Evolutionary conservation across 148 eudicot genomes (phyloP).

Genomic region (Pouteria glomerata): DNA sequence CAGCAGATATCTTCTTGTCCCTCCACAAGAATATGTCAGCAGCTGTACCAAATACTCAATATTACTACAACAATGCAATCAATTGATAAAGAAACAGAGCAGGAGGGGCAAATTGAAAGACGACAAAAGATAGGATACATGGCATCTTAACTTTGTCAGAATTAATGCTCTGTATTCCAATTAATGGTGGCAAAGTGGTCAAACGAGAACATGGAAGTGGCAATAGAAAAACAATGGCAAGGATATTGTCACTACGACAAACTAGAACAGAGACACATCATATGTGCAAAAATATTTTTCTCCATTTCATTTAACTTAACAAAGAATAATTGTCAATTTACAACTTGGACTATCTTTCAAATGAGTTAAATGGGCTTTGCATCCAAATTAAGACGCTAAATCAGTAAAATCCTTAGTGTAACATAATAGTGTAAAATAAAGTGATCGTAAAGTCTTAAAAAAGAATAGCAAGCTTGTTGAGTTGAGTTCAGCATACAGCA

Average conservation of each 20-base stretch:
- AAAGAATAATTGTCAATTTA: background rate
- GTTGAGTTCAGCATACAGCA: background rate
- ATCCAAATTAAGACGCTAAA: background rate
- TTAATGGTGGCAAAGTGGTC: background rate
- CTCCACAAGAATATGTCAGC: conserved; percentile 72
- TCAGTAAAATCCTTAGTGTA: background rate
- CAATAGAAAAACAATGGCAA: background rate
- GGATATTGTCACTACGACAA: background rate
- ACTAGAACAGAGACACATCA: background rate
- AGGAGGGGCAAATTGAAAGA: background rate
- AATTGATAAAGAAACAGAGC: background rate
- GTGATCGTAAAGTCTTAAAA: too few species aligned
- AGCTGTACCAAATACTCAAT: conserved; percentile 31
- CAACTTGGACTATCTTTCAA: background rate
- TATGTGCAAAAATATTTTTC: background rate
- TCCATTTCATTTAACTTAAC: background rate
- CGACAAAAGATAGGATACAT: background rate
- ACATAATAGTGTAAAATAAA: background rate
- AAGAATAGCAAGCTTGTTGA: background rate
- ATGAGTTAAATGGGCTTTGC: background rate
- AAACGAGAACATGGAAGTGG: background rate
- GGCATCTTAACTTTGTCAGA: background rate
- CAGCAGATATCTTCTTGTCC: conserved; percentile 57
- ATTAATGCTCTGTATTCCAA: background rate
- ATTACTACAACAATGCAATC: background rate